Base-by-base conservation (phyloP, 2,329 filamentous ascomycete genomes). In the Claviceps pusilla region DNA sequence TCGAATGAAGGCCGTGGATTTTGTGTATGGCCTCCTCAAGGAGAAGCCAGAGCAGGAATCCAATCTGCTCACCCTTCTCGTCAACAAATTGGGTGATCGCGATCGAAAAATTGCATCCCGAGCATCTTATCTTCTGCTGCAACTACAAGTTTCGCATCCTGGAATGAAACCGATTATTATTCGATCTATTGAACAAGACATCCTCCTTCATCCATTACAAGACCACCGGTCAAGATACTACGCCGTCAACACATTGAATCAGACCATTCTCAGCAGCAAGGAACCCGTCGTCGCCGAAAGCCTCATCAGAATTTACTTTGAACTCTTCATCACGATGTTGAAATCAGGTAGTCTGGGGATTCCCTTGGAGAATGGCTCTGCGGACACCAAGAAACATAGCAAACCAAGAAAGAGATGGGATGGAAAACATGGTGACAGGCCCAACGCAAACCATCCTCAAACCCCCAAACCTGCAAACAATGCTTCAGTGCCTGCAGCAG, bases 31-130 rank as follows among this genome's bases (percentile, higher is more conserved):
- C 58, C 74, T 98, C 43, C 73, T 98, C 57, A 93, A 89, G 67
- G 90, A 95, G 67, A 98, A 95, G 71, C 91, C 93, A 0, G 93
- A 98, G 69, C 93, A 98, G 66, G 93, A 98, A 69, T 86, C 91
- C 54, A 98, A 98, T 66, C 73, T 98, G 58, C 74, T 98, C 57
- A 83, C 91, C 53, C 74, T 98, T 54, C 73, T 98, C 55, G 89
- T 98, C 61, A 97, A 97, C 74, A 98, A 98, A 70, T 80, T 98
- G 31, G 91, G 94, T 62, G 93, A 98, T 66, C 87, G 86, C 48
- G 89, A 95, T 60, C 89, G 89, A 66, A 98, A 97, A 70, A 94
- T 98, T 62, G 85, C 93, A 1, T 98, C 93, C 4, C 82, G 90
- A 57, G 86, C 91, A 2, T 97, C 93, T 0, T 95, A 95, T 68